Base-by-base conservation (phyloP, 2,329 filamentous ascomycete species). In the Venturia oleaginea region DNA sequence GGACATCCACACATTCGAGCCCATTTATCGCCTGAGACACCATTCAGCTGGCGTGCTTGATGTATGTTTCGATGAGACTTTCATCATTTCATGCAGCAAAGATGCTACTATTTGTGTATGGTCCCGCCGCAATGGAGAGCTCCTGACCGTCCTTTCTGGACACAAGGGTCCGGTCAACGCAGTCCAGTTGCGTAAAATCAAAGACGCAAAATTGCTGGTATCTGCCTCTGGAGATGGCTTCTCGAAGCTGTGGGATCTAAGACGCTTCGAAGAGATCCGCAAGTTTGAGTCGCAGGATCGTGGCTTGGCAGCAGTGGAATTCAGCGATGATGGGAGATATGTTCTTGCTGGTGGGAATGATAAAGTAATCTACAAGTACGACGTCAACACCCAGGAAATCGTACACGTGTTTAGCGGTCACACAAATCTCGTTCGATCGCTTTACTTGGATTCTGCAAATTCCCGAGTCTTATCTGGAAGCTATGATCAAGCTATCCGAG, bases 21-120 rank as follows among this genome's bases (percentile, higher is more conserved):
- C 94, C 0, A 85, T 96, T 66, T 86, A 85, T 61, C 88, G 91
- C 38, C 86, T 99, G 17, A 78, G 80, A 40, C 86, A 88, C 67
- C 94, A 99, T 77, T 85, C 84, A 6, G 91, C 91, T 4, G 93
- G 94, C 62, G 92, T 99, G 46, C 83, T 99, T 17, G 94, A 99
- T 73, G 86, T 99, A 11, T 93, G 91, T 68, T 93, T 99, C 68
- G 92, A 99, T 73, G 85, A 91, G 68, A 87, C 88, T 70, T 89
- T 96, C 76, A 97, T 99, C 71, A 89, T 97, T 61, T 97, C 93
- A 5, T 99, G 94, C 80, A 96, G 91, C 74, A 99, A 99, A 77
- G 94, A 99, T 76, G 86, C 88, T 48, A 92, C 84, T 67, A 96
- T 99, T 72, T 95, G 92, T 72, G 87, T 99, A 30, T 97, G 93